Evolutionary conservation across 2,329 filamentous ascomycete genomes (phyloP).

Genomic region (Ophiocordyceps camponoti-saundersi): DNA sequence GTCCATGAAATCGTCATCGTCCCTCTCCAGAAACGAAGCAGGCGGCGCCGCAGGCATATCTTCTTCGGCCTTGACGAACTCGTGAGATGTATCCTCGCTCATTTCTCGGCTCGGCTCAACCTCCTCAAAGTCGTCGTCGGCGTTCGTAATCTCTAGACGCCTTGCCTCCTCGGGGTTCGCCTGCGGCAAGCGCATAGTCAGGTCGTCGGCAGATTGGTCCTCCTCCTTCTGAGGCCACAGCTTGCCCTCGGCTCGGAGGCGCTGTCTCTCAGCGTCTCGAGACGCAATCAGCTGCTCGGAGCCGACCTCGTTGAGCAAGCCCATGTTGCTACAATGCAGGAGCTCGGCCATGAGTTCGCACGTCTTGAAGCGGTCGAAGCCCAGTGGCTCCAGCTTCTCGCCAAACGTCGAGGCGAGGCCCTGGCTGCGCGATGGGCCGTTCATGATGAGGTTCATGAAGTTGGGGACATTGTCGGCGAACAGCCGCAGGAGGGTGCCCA

Average conservation of each 20-base stretch:
- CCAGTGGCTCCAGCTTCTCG: constrained; percentile 77
- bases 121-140: constrained; percentile 85
- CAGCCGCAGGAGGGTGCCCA: constrained; percentile 73
- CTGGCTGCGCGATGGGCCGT: constrained; percentile 54
- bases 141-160: constrained; percentile 65
- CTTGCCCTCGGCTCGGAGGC: constrained; percentile 59
- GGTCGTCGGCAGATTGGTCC: constrained; percentile 32
- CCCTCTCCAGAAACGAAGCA: constrained; percentile 23
- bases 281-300: constrained; percentile 72
- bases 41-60: constrained; percentile 22
- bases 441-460: constrained; percentile 83
- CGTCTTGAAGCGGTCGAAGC: constrained; percentile 96
- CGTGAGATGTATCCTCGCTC: constrained; percentile 54
- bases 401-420: constrained; percentile 79
- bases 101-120: constrained; percentile 55
- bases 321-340: constrained; percentile 97
- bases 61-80: constrained; percentile 44
- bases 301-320: constrained; percentile 76
- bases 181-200: constrained; percentile 40
- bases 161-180: constrained; percentile 40
- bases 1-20: constrained; percentile 62
- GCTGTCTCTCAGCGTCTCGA: constrained; percentile 67
- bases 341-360: constrained; percentile 98
- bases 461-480: constrained; percentile 86
- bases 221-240: constrained; percentile 30